Conservation (phyloP, 2,329 filamentous ascomycete species). For the Didymella lethalis region DNA sequence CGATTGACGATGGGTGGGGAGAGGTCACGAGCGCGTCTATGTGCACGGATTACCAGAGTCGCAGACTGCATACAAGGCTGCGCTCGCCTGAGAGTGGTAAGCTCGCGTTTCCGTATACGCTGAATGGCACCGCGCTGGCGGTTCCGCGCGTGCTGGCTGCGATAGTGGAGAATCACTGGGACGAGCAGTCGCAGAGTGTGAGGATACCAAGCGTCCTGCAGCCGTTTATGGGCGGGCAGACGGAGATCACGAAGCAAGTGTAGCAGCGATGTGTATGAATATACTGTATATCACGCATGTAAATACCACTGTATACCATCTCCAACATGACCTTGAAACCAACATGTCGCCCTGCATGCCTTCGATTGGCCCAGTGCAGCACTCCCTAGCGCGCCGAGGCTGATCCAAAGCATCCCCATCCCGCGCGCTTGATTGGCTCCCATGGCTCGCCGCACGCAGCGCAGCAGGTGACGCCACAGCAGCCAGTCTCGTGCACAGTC, state of each 20-base stretch:
- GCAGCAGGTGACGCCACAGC: constrained; percentile 44
- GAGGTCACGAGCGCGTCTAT: constrained; percentile 91
- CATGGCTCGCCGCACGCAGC: constrained; percentile 22
- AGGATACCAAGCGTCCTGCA: constrained; percentile 79
- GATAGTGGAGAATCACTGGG: constrained; percentile 89
- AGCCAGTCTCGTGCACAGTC: constrained; percentile 34
- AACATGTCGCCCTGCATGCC: not conserved
- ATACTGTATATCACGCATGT: not conserved
- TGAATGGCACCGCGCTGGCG: constrained; percentile 93
- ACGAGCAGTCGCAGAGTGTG: constrained; percentile 72
- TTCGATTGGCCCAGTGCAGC: no score
- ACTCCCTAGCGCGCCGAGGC: constrained; percentile 27
- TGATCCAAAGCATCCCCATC: constrained; percentile 40
- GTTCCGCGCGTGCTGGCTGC: constrained; percentile 89
- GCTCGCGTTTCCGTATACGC: constrained; percentile 81
- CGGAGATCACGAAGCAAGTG: constrained; percentile 42
- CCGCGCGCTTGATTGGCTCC: constrained; percentile 39
- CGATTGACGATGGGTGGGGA: constrained; percentile 79
- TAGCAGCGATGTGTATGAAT: constrained; percentile 18
- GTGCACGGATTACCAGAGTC: constrained; percentile 93
- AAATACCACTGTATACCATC: not conserved
- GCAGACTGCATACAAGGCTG: constrained; percentile 79
- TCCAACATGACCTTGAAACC: no score
- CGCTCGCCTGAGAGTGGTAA: constrained; percentile 60
- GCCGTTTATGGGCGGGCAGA: constrained; percentile 76